Evolutionary conservation across 2,329 filamentous ascomycete genomes (phyloP), one percentile per base, ranked within the genome.

Genomic region (Botrytis medusae): DNA sequence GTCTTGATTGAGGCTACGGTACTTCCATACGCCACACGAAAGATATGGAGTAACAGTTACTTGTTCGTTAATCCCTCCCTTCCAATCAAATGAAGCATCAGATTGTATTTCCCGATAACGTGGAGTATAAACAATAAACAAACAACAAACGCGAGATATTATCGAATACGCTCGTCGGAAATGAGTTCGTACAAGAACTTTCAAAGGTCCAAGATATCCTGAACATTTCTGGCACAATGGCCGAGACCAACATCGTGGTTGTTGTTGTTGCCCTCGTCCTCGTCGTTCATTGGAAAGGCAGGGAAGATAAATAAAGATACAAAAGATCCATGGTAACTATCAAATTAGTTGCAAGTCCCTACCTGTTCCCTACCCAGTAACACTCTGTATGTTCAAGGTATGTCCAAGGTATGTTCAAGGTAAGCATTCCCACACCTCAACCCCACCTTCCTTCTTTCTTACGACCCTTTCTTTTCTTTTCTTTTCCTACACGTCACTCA

Each of bases 101-200:
- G 7, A 37, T 12, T n/a, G 40, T 68, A 40, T 54, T 54, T 20
- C 29, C 64, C 46, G 64, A 67, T 4, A 18, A 48, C 29, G 42
- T 48, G 34, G 48, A 54, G 64, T 6, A 20, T n/a, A 63, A 29
- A 65, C 32, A 67, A n/a, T 7, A 54, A 68, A 68, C 64, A 54
- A 54, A 29, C 46, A 54, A 40, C 34, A 40, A 54, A 68, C 25
- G 46, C 64, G 64, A 68, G 46, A 29, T 51, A 51, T 4, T 16
- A 51, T 22, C 46, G 64, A 40, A n/a, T 20, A 20, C 6, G 46
- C 64, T 54, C 14, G 14, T 16, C 14, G 32, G 29, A 37, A 29
- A 63, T 32, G 44, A 40, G 8, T n/a, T 12, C 32, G 63, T 51
- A 40, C 32, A n/a, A 51, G 32, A 20, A 37, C 37, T 18, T 10